phyloP scores from a whole-genome alignment of 176 grass and related monocot genomes.

The Triticum dicoccoides region DNA sequence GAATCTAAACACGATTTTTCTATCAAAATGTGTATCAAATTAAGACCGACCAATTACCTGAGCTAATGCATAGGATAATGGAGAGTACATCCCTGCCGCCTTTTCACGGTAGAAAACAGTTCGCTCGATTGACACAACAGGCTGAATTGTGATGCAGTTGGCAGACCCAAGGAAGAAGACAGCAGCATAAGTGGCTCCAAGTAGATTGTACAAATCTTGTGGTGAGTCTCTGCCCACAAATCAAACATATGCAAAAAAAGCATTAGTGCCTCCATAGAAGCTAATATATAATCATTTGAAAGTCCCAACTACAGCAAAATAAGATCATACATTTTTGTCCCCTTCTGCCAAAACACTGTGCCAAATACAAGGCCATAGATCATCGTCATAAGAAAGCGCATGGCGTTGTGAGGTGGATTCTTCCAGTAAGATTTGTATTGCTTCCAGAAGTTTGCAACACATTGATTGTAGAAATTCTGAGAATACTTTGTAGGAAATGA shows the following conservation, averaged over 20 bases:
- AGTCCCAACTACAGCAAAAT: slow-evolving; percentile 21
- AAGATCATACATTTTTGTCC: slow-evolving; percentile 55
- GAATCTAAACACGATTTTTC: not conserved
- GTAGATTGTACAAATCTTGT: slow-evolving; percentile 64
- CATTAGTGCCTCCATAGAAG: slow-evolving; percentile 22
- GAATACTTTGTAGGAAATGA: slow-evolving; percentile 83
- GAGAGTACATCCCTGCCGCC: slow-evolving; percentile 93
- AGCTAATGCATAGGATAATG: slow-evolving; percentile 83
- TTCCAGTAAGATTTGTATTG: slow-evolving; percentile 84
- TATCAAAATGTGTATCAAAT: not conserved
- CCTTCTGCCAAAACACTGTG: slow-evolving; percentile 81
- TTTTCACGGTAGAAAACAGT: slow-evolving; percentile 86
- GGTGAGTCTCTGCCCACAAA: slow-evolving; percentile 44
- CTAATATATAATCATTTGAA: slow-evolving; percentile 6
- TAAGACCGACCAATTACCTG: slow-evolving; percentile 37
- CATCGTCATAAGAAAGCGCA: slow-evolving; percentile 72
- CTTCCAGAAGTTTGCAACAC: slow-evolving; percentile 73
- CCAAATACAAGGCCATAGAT: slow-evolving; percentile 78
- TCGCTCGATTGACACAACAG: slow-evolving; percentile 69
- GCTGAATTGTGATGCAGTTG: slow-evolving; percentile 62
- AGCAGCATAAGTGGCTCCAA: slow-evolving; percentile 81
- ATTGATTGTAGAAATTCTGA: slow-evolving; percentile 66
- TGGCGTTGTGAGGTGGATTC: slow-evolving; percentile 81
- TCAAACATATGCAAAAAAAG: slow-evolving; percentile 9
- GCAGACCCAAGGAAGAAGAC: slow-evolving; percentile 75